Base-by-base conservation (phyloP, 1,139 yeast genomes). In the Hansenula sp. region DNA sequence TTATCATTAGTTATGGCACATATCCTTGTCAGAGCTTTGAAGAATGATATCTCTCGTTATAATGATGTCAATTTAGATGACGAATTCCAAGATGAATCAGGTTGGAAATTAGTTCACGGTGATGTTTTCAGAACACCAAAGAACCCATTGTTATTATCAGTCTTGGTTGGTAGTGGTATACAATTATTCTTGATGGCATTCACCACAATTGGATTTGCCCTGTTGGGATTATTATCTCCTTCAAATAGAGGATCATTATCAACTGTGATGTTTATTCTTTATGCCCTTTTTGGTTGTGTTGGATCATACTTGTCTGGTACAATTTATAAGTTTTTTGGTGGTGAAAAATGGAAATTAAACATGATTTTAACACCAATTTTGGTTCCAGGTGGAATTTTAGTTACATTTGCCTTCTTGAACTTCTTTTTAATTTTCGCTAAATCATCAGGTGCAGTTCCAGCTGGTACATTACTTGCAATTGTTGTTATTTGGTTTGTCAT, bases 51-150 rank as follows among this genome's bases (percentile, higher is more conserved):
- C 53, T 76, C 83, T 46, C 82, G 85, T 54, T 94, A 94, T 65
- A 90, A 90, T 59, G 95, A 89, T 59, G 77, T 90, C 50, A 89
- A 84, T 58, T 71, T 88, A 50, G 67, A 64, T 41, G 89, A 83
- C 52, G 96, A 87, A 47, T 77, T 88, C 42, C 82, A 88, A 46
- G 97, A 90, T 57, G 98, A 94, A 61, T 77, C 90, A 58, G 98
- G 99, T 32, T 92, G 99, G 99, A 94, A 94, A 63, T 73, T 92
- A 50, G 81, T 90, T 34, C 95, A 92, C 59, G 97, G 97, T 45
- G 98, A 92, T 61, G 89, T 92, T 28, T 92, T 92, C 71, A 76
- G 98, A 61, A 69, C 92, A 7, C 98, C 98, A 31, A 64, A 71
- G 44, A 71, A 77, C 50, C 71, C 84, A 45, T 72, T 89, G 77